A percentile compares a stretch with the other conserved stretches of the same genome.
These are phyloP conservation scores for Sicyos edulis DNA, from an alignment of 306 rosid species.

Conservation along the genomic window DNA sequence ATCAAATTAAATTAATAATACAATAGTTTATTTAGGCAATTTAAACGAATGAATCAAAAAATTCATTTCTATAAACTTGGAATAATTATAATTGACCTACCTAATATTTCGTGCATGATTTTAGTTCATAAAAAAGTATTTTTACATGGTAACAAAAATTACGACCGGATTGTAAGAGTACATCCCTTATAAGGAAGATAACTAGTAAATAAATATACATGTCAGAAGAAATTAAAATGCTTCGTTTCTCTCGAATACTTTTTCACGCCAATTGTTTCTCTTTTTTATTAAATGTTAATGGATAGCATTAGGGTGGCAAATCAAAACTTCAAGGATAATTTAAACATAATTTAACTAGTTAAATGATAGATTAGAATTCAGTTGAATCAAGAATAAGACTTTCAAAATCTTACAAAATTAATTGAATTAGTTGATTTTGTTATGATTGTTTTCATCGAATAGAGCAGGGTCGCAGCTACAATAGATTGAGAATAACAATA, in stretches of 20 bases:
- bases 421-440: no score
- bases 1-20: background rate
- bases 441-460: no score
- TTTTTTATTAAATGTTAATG: no score
- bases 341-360: no score
- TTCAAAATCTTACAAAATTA: no score
- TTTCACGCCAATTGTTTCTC: background rate
- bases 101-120: conserved; percentile 4
- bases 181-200: background rate
- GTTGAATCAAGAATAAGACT: no score
- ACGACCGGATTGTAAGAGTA: background rate
- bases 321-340: no score
- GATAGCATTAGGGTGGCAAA: no score
- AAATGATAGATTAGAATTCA: no score
- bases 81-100: background rate
- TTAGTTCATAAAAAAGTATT: background rate
- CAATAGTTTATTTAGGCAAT: background rate
- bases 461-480: no score
- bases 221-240: background rate
- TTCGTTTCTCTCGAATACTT: background rate
- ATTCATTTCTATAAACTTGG: conserved; percentile 1
- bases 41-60: conserved; percentile 1
- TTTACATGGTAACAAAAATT: background rate
- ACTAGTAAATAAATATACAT: background rate
- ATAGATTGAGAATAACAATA: no score